phyloP scores from a whole-genome alignment of 2,329 filamentous ascomycete species.

The Trichothecium roseum region DNA sequence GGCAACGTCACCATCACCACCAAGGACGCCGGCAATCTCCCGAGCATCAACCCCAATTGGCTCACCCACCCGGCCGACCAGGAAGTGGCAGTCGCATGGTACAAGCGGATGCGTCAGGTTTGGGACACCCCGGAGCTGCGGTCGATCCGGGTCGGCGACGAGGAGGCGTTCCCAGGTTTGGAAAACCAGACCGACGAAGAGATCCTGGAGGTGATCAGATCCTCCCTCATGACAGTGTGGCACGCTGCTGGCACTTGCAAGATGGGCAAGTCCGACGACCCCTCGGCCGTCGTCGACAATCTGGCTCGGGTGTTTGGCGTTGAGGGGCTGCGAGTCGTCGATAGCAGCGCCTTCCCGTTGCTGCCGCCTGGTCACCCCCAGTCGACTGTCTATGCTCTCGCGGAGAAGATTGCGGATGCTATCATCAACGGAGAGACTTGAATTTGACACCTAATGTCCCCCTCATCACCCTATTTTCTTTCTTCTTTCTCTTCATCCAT shows the following conservation, averaged over 20 bases:
- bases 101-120: conserved; percentile 26
- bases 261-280: conserved; percentile 27
- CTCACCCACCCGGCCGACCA: conserved; percentile 29
- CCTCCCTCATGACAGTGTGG: conserved; percentile 22
- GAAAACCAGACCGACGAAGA: conserved; percentile 28
- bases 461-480: conserved; percentile 1
- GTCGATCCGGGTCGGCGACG: conserved; percentile 16
- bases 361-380: conserved; percentile 14
- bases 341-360: conserved; percentile 43
- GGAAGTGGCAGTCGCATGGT: conserved; percentile 30
- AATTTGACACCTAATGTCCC: no score
- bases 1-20: conserved; percentile 32
- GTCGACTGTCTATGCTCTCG: conserved; percentile 3
- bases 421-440: no score
- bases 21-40: conserved; percentile 20
- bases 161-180: conserved; percentile 25
- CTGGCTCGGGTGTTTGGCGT: conserved; percentile 42
- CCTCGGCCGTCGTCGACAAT: conserved; percentile 39
- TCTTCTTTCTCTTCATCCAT: conserved; percentile 9
- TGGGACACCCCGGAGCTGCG: conserved; percentile 17
- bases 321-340: conserved; percentile 42
- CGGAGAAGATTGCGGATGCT: conserved; percentile 2
- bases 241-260: conserved; percentile 1
- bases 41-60: conserved; percentile 36
- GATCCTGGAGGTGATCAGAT: conserved; percentile 23